phyloP scores from a whole-genome alignment of 768 basidiomycete genomes.

The Macrocybe gigantea region DNA sequence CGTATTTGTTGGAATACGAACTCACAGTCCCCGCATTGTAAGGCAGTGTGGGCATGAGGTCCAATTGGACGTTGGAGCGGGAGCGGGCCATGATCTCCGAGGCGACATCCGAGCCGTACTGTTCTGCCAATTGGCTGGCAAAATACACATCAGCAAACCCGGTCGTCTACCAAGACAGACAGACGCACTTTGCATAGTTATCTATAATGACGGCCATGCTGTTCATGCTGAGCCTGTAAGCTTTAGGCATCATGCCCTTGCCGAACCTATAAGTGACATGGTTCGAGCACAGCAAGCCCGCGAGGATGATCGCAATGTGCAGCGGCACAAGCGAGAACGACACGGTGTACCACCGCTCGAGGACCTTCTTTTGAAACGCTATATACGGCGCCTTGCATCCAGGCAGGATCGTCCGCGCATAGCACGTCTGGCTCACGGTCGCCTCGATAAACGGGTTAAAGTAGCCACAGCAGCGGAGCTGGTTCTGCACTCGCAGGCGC shows the following conservation, averaged over 20 bases:
- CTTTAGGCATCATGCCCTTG: slow-evolving; percentile 85
- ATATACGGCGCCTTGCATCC: slow-evolving; percentile 70
- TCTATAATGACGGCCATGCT: slow-evolving; percentile 85
- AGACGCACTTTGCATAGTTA: slow-evolving; percentile 65
- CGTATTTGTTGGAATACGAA: slow-evolving; percentile 12
- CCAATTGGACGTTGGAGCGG: slow-evolving; percentile 42
- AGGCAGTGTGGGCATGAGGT: slow-evolving; percentile 21
- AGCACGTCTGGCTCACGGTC: slow-evolving; percentile 68
- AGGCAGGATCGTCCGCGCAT: slow-evolving; percentile 61
- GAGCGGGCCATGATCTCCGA: slow-evolving; percentile 54
- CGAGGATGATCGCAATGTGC: slow-evolving; percentile 59
- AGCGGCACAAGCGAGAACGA: slow-evolving; percentile 64
- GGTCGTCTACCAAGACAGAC: not conserved
- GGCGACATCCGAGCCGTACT: slow-evolving; percentile 63
- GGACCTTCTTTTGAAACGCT: slow-evolving; percentile 46
- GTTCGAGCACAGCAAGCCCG: slow-evolving; percentile 67
- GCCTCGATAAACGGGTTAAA: slow-evolving; percentile 78
- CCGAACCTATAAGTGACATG: slow-evolving; percentile 86
- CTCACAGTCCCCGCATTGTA: slow-evolving; percentile 10
- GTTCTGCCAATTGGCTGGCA: slow-evolving; percentile 63
- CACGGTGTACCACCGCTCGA: slow-evolving; percentile 60
- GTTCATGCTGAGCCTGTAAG: slow-evolving; percentile 66
- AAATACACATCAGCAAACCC: slow-evolving; percentile 1
- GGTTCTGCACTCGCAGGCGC: slow-evolving; percentile 65
- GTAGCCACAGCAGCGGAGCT: slow-evolving; percentile 76